These are phyloP conservation scores for Gnaphalium uliginosum DNA, from an alignment of 129 eudicot genomes.

Conservation along the genomic window DNA sequence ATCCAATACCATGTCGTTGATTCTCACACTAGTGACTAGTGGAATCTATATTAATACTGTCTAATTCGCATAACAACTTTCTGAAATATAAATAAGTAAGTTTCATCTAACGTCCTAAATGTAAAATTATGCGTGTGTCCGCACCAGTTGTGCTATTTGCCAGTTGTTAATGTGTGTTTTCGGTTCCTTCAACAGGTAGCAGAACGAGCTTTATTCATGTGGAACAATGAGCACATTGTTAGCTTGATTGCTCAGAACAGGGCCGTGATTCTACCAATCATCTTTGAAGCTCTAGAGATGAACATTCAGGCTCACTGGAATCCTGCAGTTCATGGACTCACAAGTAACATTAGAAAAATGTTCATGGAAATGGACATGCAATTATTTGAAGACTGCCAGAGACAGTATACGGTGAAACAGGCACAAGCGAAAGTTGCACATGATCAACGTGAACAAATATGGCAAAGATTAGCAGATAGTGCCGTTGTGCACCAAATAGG, in stretches of 20 bases:
- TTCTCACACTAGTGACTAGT: no score
- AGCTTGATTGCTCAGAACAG: conserved; percentile 66
- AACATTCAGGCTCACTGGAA: conserved; percentile 84
- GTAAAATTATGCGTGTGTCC: not conserved
- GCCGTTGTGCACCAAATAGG: conserved; percentile 46
- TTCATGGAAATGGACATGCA: conserved; percentile 71
- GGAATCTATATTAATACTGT: no score
- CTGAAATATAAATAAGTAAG: no score
- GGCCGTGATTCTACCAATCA: conserved; percentile 59
- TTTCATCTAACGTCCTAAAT: no score
- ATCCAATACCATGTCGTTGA: not conserved
- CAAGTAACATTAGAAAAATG: conserved; percentile 76
- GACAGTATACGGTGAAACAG: conserved; percentile 55
- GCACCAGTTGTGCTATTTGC: not conserved
- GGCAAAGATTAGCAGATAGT: conserved; percentile 66
- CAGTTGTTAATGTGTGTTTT: not conserved
- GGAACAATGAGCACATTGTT: conserved; percentile 80
- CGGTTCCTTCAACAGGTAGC: conserved; percentile 54
- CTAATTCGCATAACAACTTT: no score
- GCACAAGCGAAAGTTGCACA: conserved; percentile 44
- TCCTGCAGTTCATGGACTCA: conserved; percentile 76
- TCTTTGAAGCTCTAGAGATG: conserved; percentile 72
- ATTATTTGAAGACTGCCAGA: conserved; percentile 77
- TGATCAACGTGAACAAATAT: conserved; percentile 54
- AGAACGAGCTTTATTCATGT: conserved; percentile 80